Conservation (phyloP, 2,329 filamentous ascomycete species). For the Claviceps paspali region DNA sequence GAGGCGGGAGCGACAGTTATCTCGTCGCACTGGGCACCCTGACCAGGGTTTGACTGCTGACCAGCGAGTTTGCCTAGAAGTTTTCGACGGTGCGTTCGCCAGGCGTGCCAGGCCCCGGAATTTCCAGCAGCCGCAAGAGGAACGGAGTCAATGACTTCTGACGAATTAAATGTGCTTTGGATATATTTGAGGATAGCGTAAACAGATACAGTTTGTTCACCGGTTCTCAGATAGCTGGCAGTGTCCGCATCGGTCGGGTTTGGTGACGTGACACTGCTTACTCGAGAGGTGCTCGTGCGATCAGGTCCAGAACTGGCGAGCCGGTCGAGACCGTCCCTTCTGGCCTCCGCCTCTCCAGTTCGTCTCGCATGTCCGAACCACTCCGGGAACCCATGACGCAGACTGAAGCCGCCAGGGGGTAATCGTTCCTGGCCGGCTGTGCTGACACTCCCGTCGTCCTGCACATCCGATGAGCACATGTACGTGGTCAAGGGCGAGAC, state of each 20-base stretch:
- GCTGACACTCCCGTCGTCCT: constrained; percentile 62
- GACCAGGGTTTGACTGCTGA: background rate
- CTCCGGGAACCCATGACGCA: constrained; percentile 76
- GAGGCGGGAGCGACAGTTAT: background rate
- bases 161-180: constrained; percentile 65
- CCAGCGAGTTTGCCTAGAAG: constrained; percentile 14
- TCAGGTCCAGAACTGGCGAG: constrained; percentile 12
- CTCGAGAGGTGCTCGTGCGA: constrained; percentile 7
- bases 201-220: constrained; percentile 33
- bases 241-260: constrained; percentile 13
- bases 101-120: constrained; percentile 85
- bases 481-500: constrained; percentile 90
- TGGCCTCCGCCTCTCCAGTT: constrained; percentile 21
- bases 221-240: constrained; percentile 26
- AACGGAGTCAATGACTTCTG: constrained; percentile 59
- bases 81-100: constrained; percentile 52
- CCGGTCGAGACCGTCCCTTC: constrained; percentile 27
- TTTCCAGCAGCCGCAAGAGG: constrained; percentile 76
- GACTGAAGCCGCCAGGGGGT: constrained; percentile 77
- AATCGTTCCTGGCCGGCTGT: constrained; percentile 70
- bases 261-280: constrained; percentile 16
- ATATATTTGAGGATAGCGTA: constrained; percentile 68
- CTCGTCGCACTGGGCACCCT: background rate
- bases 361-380: constrained; percentile 61
- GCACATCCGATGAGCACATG: constrained; percentile 70